Base-by-base conservation (phyloP, 2,329 filamentous ascomycete species). In the Monosporascus sp. region DNA sequence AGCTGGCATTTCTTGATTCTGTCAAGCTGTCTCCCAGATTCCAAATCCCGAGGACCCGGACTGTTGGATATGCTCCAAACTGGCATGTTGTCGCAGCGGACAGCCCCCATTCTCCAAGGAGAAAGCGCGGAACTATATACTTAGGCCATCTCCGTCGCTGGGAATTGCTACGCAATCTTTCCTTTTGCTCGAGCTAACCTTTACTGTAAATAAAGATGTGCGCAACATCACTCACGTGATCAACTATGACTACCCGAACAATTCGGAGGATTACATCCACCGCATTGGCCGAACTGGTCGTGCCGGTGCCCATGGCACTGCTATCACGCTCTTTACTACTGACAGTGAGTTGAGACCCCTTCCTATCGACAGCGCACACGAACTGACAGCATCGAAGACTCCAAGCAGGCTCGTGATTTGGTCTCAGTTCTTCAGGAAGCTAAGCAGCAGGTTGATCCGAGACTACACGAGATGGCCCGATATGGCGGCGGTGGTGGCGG, bases 211-310 rank as follows among this genome's bases (percentile, higher is more conserved):
- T 67, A 69, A 97, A 97, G 94, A 99, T 88, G 94, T 99, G 81
- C 93, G 92, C 79, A 96, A 99, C 84, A 99, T 99, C 80, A 97
- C 94, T 78, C 94, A 99, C 80, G 94, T 99, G 78, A 84, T 99
- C 79, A 97, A 97, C 86, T 97, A 97, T 89, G 94, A 97, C 75
- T 97, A 97, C 77, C 93, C 93, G 74, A 97, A 97, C 81, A 97
- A 97, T 77, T 85, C 94, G 68, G 94, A 99, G 79, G 93, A 97
- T 71, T 97, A 97, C 69, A 96, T 97, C 65, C 94, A 97, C 72
- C 89, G 94, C 73, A 94, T 93, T 74, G 94, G 94, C 68, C 89
- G 94, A 78, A 97, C 94, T 66, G 93, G 94, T 67, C 89, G 93
- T 80, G 93, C 94, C 70, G 94, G 94, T 78, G 87, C 88, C 68